Base-by-base conservation (phyloP, 192 early-diverging fungal genomes). In the Physocladia obscura region DNA sequence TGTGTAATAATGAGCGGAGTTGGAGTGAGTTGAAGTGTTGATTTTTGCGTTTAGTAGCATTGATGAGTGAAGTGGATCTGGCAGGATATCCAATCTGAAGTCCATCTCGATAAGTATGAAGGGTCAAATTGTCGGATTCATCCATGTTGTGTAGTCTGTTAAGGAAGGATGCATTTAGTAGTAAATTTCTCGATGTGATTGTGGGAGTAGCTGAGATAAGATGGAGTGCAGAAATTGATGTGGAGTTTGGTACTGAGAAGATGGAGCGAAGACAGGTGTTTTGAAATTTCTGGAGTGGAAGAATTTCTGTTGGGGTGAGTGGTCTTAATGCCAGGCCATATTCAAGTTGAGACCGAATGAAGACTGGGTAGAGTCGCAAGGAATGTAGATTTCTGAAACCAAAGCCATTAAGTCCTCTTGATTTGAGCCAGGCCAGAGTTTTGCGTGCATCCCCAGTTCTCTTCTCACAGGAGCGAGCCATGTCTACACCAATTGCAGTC, bases 261-360 rank as follows among this genome's bases (percentile, higher is more conserved):
- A n/a, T n/a, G n/a, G n/a, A n/a, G 13, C 57, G 57, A 8, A 58
- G 24, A 8, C 15, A 29, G 6, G 5, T 15, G 57, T 58, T 58
- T 24, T 58, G 57, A 0, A 58, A 29, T 1, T 15, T 8, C 24
- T 58, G 57, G 22, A 35, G 31, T 24, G 13, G 15, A 0, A 1
- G 5, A 11, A 0, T 11, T 34, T 58, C 57, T 1, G 0, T 0
- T 0, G 6, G 17, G 17, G 57, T 35, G 15, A 58, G 22, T 0
- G 57, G 32, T 6, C 57, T 29, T 15, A 58, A 24, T n/a, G 13
- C 4, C 29, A 24, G 19, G 11, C 29, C 57, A 24, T 58, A 58
- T 35, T 58, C 57, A 29, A 58, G 22, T 35, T 32, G 22, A 24
- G 57, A 58, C 5, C 57, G 57, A 1, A 58, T 58, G 31, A 58